phyloP scores from a whole-genome alignment of 257 asterid species.

The Osmanthus fragrans region DNA sequence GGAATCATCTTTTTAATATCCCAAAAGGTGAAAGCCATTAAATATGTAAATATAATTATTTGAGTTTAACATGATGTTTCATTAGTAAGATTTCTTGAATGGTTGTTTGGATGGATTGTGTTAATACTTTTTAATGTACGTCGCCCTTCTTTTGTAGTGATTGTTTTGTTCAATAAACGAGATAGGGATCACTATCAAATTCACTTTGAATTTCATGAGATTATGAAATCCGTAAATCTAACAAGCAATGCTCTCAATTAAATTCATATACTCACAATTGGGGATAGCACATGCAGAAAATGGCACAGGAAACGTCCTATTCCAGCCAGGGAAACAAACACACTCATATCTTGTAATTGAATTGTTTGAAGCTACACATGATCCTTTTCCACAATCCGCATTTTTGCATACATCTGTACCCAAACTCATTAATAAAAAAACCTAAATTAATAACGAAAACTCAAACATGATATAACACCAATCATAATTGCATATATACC shows the following conservation, averaged over 20 bases:
- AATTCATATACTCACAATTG: constrained; percentile 27
- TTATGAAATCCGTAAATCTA: neutral
- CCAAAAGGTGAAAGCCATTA: too few relatives aligned
- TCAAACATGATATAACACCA: neutral
- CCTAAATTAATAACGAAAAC: neutral
- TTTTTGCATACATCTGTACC: constrained; percentile 18
- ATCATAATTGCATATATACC: neutral
- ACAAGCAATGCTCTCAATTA: neutral
- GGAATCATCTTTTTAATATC: too few relatives aligned
- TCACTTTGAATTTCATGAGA: neutral
- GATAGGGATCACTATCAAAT: too few relatives aligned
- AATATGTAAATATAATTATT: too few relatives aligned
- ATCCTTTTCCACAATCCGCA: constrained; percentile 35
- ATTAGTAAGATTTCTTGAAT: too few relatives aligned
- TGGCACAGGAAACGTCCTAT: neutral
- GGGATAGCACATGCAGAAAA: constrained; percentile 37
- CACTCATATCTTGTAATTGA: constrained; percentile 33
- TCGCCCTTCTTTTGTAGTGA: too few relatives aligned
- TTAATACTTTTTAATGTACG: too few relatives aligned
- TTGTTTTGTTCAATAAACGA: too few relatives aligned
- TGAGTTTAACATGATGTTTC: too few relatives aligned
- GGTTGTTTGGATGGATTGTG: too few relatives aligned
- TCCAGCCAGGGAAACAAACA: constrained; percentile 38
- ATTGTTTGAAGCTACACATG: constrained; percentile 13
- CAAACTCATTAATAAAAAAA: neutral